These are phyloP conservation scores for Candida xiaguanensis DNA, from an alignment of 805 yeast species.

Conservation along the genomic window DNA sequence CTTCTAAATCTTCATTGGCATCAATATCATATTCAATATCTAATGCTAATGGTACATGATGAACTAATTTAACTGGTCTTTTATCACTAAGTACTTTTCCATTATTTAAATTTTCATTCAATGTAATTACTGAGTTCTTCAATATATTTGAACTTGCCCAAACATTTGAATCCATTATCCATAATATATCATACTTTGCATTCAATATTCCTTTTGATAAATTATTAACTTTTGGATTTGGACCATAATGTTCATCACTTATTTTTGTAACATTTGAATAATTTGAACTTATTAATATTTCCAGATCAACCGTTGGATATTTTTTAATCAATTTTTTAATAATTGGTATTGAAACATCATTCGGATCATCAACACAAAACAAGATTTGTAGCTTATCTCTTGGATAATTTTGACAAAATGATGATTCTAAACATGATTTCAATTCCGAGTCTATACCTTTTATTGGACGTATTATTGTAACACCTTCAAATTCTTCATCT, in stretches of 20 bases:
- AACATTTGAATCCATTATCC: slow-evolving; percentile 86
- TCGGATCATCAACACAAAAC: slow-evolving; percentile 65
- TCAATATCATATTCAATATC: slow-evolving; percentile 19
- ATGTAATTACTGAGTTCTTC: slow-evolving; percentile 56
- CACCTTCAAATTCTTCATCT: slow-evolving; percentile 33
- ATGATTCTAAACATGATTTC: slow-evolving; percentile 60
- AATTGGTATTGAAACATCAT: slow-evolving; percentile 64
- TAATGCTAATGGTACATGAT: slow-evolving; percentile 74
- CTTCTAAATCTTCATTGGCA: slow-evolving; percentile 4
- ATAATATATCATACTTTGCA: slow-evolving; percentile 69
- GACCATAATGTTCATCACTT: slow-evolving; percentile 59
- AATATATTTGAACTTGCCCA: slow-evolving; percentile 69
- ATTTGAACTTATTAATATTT: slow-evolving; percentile 42
- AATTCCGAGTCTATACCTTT: slow-evolving; percentile 82
- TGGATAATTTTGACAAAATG: slow-evolving; percentile 69
- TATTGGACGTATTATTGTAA: slow-evolving; percentile 75
- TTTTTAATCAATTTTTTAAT: slow-evolving; percentile 46
- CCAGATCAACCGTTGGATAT: slow-evolving; percentile 57
- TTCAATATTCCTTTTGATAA: slow-evolving; percentile 71
- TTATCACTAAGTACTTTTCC: slow-evolving; percentile 28
- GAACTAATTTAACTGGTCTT: slow-evolving; percentile 62
- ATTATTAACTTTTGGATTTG: slow-evolving; percentile 87
- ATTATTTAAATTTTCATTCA: slow-evolving; percentile 48
- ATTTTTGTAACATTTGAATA: slow-evolving; percentile 11
- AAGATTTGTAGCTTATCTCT: slow-evolving; percentile 56